Conservation (phyloP, 306 rosid species). For the Macrotyloma uniflorum region DNA sequence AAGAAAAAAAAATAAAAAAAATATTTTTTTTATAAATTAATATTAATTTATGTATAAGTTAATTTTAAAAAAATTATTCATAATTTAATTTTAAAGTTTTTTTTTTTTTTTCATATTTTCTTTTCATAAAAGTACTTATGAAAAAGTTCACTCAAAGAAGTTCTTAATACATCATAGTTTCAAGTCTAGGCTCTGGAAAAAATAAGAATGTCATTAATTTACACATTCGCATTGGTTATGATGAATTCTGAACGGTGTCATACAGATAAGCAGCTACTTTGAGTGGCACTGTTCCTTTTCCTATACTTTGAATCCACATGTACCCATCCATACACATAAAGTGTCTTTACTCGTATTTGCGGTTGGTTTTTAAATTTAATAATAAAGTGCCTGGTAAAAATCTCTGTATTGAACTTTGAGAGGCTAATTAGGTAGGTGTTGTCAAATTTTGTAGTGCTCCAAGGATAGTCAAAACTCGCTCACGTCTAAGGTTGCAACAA, state of each 20-base stretch:
- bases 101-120: no score
- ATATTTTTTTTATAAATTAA: no score
- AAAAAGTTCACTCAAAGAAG: no score
- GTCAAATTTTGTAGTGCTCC: conserved; percentile 54
- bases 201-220: not conserved
- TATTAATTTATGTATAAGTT: no score
- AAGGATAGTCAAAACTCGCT: conserved; percentile 51
- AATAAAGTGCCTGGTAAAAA: not conserved
- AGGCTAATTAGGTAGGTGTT: conserved; percentile 34
- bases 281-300: conserved; percentile 15
- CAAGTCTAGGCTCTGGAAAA: conserved; percentile 24
- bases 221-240: not conserved
- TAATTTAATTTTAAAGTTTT: no score
- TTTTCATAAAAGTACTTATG: no score
- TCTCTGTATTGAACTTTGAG: conserved; percentile 16
- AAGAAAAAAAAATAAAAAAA: no score
- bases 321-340: not conserved
- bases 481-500: conserved; percentile 39
- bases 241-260: not conserved
- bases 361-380: conserved; percentile 20
- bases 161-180: no score
- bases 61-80: no score
- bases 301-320: not conserved
- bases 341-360: not conserved
- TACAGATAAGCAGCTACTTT: not conserved